These are phyloP conservation scores for Lecanicillium sp. DNA, from an alignment of 2,329 filamentous ascomycete genomes.

Conservation along the genomic window DNA sequence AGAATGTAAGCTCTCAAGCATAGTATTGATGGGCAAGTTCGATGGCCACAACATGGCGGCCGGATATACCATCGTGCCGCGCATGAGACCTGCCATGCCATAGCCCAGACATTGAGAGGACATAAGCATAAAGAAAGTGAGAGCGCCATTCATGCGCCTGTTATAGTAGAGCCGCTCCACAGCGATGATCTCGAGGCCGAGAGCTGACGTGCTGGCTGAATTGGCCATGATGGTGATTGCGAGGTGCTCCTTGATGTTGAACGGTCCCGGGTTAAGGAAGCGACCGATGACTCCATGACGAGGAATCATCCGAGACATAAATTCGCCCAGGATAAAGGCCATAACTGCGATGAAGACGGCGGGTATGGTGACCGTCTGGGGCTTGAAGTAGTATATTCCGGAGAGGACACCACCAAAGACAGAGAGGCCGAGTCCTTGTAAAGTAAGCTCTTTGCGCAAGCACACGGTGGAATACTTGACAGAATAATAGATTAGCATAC, in stretches of 20 bases:
- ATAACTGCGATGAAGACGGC: constrained; percentile 12
- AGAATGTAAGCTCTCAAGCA: constrained; percentile 26
- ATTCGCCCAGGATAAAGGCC: constrained; percentile 7
- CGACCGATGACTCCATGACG: neutral
- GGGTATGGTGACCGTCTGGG: constrained; percentile 5
- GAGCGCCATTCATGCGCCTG: constrained; percentile 30
- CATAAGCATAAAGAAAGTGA: constrained; percentile 38
- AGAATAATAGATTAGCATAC: neutral
- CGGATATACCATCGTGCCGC: constrained; percentile 39
- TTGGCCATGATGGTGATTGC: constrained; percentile 38
- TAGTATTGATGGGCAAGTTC: constrained; percentile 25
- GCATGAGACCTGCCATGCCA: constrained; percentile 41
- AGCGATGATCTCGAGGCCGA: constrained; percentile 34
- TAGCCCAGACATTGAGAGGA: constrained; percentile 45
- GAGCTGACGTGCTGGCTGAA: constrained; percentile 29
- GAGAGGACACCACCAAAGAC: constrained; percentile 9
- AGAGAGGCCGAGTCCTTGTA: constrained; percentile 7
- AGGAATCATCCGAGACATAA: constrained; percentile 3
- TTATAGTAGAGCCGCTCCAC: constrained; percentile 42
- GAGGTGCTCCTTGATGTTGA: constrained; percentile 24
- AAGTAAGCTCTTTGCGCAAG: neutral
- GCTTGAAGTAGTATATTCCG: constrained; percentile 13
- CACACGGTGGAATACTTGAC: neutral
- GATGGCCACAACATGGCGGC: constrained; percentile 34
- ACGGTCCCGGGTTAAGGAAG: constrained; percentile 25